phyloP scores from a whole-genome alignment of 2,329 filamentous ascomycete genomes.

The Fusarium sp. region DNA sequence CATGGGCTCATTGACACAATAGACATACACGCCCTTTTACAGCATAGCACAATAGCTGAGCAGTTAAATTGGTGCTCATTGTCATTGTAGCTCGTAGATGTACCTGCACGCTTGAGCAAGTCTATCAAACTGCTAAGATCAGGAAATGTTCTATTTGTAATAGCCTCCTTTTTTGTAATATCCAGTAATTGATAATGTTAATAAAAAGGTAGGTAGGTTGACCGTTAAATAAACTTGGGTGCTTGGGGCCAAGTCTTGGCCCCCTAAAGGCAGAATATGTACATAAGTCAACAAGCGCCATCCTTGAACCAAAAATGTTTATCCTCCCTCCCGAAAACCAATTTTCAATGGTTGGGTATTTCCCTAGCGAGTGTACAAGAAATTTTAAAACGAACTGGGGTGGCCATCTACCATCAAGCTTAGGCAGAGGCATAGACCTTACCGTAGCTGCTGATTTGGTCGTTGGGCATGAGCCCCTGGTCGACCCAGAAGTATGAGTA shows the following conservation, averaged over 20 bases:
- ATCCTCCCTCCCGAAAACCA: constrained; percentile 44
- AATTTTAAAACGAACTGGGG: constrained; percentile 47
- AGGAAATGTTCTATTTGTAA: constrained; percentile 40
- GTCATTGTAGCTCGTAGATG: constrained; percentile 47
- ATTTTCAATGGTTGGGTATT: constrained; percentile 49
- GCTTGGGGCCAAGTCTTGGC: constrained; percentile 18
- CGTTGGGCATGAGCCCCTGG: constrained; percentile 58
- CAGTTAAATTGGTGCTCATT: constrained; percentile 40
- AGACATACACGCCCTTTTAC: neutral
- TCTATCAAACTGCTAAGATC: constrained; percentile 37
- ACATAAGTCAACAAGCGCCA: constrained; percentile 49
- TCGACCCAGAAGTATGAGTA: constrained; percentile 71
- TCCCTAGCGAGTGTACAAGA: constrained; percentile 57
- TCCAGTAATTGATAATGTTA: constrained; percentile 25
- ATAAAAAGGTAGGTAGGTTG: constrained; percentile 24
- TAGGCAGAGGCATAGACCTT: constrained; percentile 62
- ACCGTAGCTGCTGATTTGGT: constrained; percentile 61
- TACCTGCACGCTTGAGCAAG: constrained; percentile 33
- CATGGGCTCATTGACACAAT: neutral
- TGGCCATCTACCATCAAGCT: constrained; percentile 19
- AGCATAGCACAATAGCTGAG: neutral
- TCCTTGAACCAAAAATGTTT: constrained; percentile 40
- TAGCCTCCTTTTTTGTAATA: constrained; percentile 18
- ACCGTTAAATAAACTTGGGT: constrained; percentile 15
- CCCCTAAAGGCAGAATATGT: constrained; percentile 50